Conservation (phyloP, 2,329 filamentous ascomycete genomes). For the Fusarium neocosmosporiellum region DNA sequence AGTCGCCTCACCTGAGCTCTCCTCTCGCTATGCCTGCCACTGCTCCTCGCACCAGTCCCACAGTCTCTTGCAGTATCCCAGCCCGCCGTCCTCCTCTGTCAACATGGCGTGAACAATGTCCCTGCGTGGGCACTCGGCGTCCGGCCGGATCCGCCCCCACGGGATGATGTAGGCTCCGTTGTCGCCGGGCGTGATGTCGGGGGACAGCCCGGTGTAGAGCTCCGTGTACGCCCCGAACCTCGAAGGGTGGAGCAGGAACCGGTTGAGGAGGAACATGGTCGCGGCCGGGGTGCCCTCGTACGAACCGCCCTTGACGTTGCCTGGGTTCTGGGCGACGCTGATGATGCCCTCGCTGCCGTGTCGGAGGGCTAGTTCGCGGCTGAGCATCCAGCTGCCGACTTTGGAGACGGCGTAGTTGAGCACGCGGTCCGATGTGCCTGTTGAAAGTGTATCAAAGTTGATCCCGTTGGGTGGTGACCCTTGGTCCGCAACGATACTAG, state of each 20-base stretch:
- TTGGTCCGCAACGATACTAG: slow-evolving; percentile 45
- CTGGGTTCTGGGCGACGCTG: slow-evolving; percentile 49
- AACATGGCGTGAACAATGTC: slow-evolving; percentile 45
- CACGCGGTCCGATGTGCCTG: slow-evolving; percentile 33
- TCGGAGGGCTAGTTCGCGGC: slow-evolving; percentile 45
- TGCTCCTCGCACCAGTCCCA: slow-evolving; percentile 47
- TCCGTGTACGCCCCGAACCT: slow-evolving; percentile 54
- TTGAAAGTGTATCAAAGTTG: slow-evolving; percentile 40
- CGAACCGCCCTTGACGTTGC: slow-evolving; percentile 46
- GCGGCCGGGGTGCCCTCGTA: slow-evolving; percentile 25
- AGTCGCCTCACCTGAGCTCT: neutral
- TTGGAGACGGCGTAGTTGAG: slow-evolving; percentile 51
- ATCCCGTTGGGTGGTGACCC: slow-evolving; percentile 43
- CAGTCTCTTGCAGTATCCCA: slow-evolving; percentile 39
- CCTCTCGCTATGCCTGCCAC: neutral
- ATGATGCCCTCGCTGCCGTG: slow-evolving; percentile 40
- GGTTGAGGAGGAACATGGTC: slow-evolving; percentile 38
- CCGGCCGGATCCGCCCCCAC: slow-evolving; percentile 42
- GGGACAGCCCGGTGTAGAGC: slow-evolving; percentile 53
- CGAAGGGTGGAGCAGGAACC: slow-evolving; percentile 44
- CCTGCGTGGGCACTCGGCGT: slow-evolving; percentile 33
- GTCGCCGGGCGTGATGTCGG: slow-evolving; percentile 48
- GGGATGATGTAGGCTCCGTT: slow-evolving; percentile 46
- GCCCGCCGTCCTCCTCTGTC: slow-evolving; percentile 40
- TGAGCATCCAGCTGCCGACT: slow-evolving; percentile 49